Conservation (phyloP, 257 asterid genomes). For the Fraxinus cuspidata region DNA sequence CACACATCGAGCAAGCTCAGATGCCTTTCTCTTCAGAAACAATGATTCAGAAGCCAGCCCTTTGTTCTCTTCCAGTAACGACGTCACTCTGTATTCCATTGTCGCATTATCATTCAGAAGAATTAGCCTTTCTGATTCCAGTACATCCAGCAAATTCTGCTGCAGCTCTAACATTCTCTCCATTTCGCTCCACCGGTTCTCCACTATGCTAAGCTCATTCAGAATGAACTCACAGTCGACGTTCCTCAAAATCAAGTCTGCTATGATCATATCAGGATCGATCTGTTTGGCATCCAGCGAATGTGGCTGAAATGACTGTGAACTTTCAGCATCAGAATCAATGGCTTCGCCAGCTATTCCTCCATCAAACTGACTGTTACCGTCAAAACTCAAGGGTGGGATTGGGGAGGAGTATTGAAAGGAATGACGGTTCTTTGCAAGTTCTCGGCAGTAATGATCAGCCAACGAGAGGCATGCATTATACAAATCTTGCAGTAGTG, state of each 20-base stretch:
- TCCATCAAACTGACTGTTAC: constrained; percentile 36
- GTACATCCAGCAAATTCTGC: constrained; percentile 76
- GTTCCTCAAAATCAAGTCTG: constrained; percentile 66
- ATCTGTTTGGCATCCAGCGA: constrained; percentile 5
- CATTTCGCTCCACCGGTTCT: constrained; percentile 54
- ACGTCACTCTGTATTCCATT: constrained; percentile 63
- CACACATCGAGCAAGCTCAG: constrained; percentile 83
- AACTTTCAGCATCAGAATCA: constrained; percentile 85
- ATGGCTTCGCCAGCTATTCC: constrained; percentile 44
- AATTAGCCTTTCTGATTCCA: constrained; percentile 89
- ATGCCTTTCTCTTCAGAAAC: constrained; percentile 81
- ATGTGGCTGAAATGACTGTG: constrained; percentile 19
- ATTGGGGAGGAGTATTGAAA: constrained; percentile 57
- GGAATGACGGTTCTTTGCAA: constrained; percentile 53
- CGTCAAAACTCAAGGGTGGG: constrained; percentile 37
- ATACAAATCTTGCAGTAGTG: constrained; percentile 73
- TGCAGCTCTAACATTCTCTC: constrained; percentile 77
- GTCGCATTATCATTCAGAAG: constrained; percentile 77
- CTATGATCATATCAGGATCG: constrained; percentile 61
- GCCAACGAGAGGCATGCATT: constrained; percentile 79
- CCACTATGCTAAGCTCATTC: constrained; percentile 56
- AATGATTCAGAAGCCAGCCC: constrained; percentile 72
- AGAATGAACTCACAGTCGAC: constrained; percentile 61
- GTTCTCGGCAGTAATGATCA: constrained; percentile 76
- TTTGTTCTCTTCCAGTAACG: constrained; percentile 73